Base-by-base conservation (phyloP, 2,329 filamentous ascomycete species). In the Colletotrichum navitas region DNA sequence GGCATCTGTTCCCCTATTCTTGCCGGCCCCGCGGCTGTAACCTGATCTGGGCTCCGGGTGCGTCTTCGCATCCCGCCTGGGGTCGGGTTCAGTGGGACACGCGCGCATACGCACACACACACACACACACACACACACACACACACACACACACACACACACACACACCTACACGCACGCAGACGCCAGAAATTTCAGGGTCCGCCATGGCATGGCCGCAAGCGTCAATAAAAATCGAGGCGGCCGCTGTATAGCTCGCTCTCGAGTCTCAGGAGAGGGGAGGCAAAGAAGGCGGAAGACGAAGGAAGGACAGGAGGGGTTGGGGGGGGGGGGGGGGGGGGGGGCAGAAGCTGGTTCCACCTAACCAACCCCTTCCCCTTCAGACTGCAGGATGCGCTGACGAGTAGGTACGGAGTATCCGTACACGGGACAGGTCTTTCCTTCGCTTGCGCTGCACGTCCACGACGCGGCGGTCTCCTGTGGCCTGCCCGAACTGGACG, bases 11-110 rank as follows among this genome's bases (percentile, higher is more conserved):
- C 54, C 54, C 47, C 26, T 41, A 68, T 71, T 24, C 49, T 71
- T 71, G 51, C 64, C 63, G 51, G 68, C 32, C 34, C 64, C 68
- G 64, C 51, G 64, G 68, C 58, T 71, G 58, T 68, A 60, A 68
- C 64, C 65, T 59, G 64, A 68, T 63, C 63, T 71, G 52, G 63
- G 55, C 39, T 47, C 63, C 55, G 63, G 47, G 51, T 54, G 64
- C 68, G 58, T 68, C 58, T 55, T 67, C 51, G 68, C 65, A 58
- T 71, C 54, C 68, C 64, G 58, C 68, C 45, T 43, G 49, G 49
- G 61, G 61, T 54, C 21, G 43, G 26, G 26, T 54, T 51, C 59
- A 45, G 26, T 54, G 47, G 39, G 2, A 29, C 39, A 29, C 56
- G 21, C 21, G 8, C 16, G 34, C 34, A 11, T 16, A 24, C 56